Base-by-base conservation (phyloP, 306 rosid species). In the Inga oerstediana region DNA sequence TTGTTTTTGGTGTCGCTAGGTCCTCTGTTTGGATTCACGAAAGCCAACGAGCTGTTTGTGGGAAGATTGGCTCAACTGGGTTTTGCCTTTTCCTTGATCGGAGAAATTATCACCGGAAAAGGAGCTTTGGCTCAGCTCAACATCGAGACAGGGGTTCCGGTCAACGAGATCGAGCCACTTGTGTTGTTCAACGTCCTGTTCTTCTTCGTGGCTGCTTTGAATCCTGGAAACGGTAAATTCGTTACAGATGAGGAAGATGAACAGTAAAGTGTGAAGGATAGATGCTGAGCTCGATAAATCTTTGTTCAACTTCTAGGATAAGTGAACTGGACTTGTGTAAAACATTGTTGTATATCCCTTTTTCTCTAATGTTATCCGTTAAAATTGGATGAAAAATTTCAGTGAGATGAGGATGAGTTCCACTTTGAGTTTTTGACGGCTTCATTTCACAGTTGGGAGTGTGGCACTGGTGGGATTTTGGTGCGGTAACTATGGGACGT, bases 41-140 rank as follows among this genome's bases (percentile, higher is more conserved):
- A 96, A 83, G 65, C 99, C 0, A 96, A 96, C 46, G 99, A 96
- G 84, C 91, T 96, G 0, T 96, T 96, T 78, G 99, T 96, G 9
- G 99, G 99, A 79, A 92, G 99, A 89, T 86, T 96, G 97, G 99
- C 99, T 66, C 99, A 96, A 79, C 67, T 96, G 89, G 99, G 99
- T 30, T 94, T 96, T 16, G 98, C 88, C 8, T 96, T 96, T 90
- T 91, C 99, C 22, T 78, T 96, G 56, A 96, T 96, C 24, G 99
- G 99, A 85, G 99, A 96, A 72, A 92, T 96, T 37, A 89, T 96
- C 19, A 96, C 99, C 0, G 98, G 99, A 34, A 96, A 96, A 30
- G 99, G 99, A 89, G 99, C 99, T 46, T 80, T 96, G 32, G 99
- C 99, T 0, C 99, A 96, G 71, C 86, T 96, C 46, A 96, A 96